Percentiles rank a stretch among this genome's conserved stretches.
phyloP scores from a whole-genome alignment of 331 rosid genomes.

The Quercus tomentella region DNA sequence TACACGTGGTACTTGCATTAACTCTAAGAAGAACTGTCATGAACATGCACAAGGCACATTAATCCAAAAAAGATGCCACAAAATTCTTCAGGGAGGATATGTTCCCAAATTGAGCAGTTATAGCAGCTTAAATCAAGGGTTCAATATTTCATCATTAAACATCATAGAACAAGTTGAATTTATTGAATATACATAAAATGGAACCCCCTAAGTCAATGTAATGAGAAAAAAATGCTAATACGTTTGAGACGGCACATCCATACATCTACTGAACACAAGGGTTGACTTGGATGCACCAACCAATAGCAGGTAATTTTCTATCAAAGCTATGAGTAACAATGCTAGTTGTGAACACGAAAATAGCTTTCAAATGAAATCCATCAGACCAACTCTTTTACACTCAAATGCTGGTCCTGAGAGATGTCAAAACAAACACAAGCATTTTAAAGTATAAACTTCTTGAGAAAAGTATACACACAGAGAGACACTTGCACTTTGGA shows the following conservation, averaged over 20 bases:
- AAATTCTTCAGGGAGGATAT: conserved; percentile 12
- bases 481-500: neutral
- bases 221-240: neutral
- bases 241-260: neutral
- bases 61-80: conserved; percentile 6
- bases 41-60: conserved; percentile 8
- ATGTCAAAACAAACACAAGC: neutral
- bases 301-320: neutral
- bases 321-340: neutral
- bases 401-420: neutral
- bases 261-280: neutral
- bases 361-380: neutral
- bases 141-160: neutral
- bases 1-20: conserved; percentile 90
- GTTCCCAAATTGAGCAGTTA: conserved; percentile 14
- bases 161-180: neutral
- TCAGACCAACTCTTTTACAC: neutral
- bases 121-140: neutral
- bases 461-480: neutral
- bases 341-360: neutral
- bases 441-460: neutral
- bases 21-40: conserved; percentile 77
- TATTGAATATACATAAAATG: neutral
- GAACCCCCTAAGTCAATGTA: neutral
- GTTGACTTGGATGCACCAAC: too few relatives aligned